Evolutionary conservation across 108 stramenopile genomes (phyloP), one percentile per base, ranked within the genome.

Genomic region (Schizochytrium sp.): DNA sequence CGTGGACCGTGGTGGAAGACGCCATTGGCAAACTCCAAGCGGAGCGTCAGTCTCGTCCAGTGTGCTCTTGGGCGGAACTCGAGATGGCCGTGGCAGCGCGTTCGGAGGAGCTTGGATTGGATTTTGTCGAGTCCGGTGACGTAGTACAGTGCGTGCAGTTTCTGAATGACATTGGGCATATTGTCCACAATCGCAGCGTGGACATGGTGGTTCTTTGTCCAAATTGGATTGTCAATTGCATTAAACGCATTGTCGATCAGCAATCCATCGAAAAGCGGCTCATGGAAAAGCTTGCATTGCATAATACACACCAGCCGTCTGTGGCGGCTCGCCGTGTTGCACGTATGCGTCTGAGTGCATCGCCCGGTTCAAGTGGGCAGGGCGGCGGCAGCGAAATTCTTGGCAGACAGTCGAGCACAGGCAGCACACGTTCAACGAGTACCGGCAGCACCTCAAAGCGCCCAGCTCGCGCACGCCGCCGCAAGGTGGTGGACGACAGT

Each of bases 151-250:
- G 76, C 48, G 23, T 83, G 12, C n/a, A 83, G n/a, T 83, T 83
- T 53, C 76, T 83, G 16, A 83, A 83, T 12, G 76, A 83, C 28
- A 83, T 83, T 83, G 76, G 76, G 19, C 48, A 83, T 16, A 83
- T 83, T 83, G 76, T 83, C 12, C 12, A 53, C 12, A 83, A 83
- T 45, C 76, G 76, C 51, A 53, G 76, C 4, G 51, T 53, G 10
- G 51, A 53, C 76, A 83, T 83, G 76, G 48, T 83, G 6, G 45
- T 83, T 18, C 51, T 83, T 0, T 2, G 4, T 45, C 51, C 76
- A 8, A 83, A 83, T 18, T 83, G 51, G 48, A 83, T 83, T 23
- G 76, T 83, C 12, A 45, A 83, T 23, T 83, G 76, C 76, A 83
- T 83, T 2, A 83, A 83, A 23, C 76, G 76, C 12, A 53, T 83